These are phyloP conservation scores for Chaetomiaceae sp. DNA, from an alignment of 2,329 filamentous ascomycete genomes.

Conservation along the genomic window DNA sequence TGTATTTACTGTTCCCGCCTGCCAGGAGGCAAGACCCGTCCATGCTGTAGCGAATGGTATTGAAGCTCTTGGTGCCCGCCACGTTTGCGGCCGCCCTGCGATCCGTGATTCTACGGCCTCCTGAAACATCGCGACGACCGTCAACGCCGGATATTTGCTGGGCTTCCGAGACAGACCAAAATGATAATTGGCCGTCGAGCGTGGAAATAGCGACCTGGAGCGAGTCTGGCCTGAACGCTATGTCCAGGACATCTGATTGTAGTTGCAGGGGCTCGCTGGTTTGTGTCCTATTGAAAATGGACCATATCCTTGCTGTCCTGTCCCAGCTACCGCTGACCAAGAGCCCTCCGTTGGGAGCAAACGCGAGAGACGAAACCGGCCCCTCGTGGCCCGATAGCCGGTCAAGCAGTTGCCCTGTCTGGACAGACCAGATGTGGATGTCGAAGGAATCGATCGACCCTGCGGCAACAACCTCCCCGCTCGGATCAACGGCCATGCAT, in stretches of 20 bases:
- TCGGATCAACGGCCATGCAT: conserved; percentile 92
- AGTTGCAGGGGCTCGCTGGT: conserved; percentile 91
- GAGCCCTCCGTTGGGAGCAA: conserved; percentile 78
- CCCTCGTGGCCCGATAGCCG: conserved; percentile 89
- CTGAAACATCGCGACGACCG: conserved; percentile 85
- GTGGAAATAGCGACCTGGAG: conserved; percentile 88
- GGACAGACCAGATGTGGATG: conserved; percentile 97
- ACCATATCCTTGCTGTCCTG: conserved; percentile 92
- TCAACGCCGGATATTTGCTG: conserved; percentile 83
- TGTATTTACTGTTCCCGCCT: conserved; percentile 96
- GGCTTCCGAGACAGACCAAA: conserved; percentile 89
- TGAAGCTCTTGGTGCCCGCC: conserved; percentile 85
- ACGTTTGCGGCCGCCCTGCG: conserved; percentile 87
- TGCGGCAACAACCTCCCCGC: conserved; percentile 91
- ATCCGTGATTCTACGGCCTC: conserved; percentile 83
- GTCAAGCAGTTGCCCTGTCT: conserved; percentile 92
- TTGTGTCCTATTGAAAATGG: conserved; percentile 87
- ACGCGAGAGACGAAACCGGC: conserved; percentile 81
- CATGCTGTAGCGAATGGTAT: conserved; percentile 81
- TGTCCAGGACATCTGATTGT: conserved; percentile 81
- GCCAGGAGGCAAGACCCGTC: conserved; percentile 89
- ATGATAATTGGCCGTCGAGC: conserved; percentile 87
- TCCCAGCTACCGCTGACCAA: conserved; percentile 96
- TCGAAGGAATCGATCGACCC: conserved; percentile 95
- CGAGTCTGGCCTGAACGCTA: conserved; percentile 86